Conservation (phyloP, 176 grass and related monocot genomes). For the Coix lacrymajobi region DNA sequence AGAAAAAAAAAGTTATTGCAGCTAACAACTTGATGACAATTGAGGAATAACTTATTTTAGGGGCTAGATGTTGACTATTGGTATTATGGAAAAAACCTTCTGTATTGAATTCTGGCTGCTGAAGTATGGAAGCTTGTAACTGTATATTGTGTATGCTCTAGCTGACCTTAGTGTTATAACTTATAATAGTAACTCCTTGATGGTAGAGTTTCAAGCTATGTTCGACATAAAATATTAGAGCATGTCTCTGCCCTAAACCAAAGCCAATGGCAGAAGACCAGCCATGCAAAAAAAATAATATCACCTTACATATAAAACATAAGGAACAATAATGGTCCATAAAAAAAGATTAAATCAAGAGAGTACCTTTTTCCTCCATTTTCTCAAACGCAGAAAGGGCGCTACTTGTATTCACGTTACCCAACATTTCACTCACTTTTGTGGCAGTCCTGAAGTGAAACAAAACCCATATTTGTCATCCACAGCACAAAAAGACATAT, state of each 20-base stretch:
- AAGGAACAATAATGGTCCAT: neutral
- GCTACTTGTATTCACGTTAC: slow-evolving; percentile 92
- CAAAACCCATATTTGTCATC: neutral
- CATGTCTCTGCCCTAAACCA: neutral
- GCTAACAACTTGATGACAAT: neutral
- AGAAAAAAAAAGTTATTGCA: neutral
- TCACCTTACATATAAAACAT: neutral
- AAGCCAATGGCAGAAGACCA: neutral
- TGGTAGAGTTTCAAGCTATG: neutral
- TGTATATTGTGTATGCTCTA: neutral
- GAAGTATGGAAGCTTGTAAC: neutral
- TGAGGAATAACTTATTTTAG: neutral
- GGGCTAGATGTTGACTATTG: neutral
- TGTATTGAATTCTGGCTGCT: neutral
- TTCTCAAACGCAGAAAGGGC: slow-evolving; percentile 98
- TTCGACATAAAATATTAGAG: neutral
- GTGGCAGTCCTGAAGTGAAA: slow-evolving; percentile 71
- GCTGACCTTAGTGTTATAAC: neutral
- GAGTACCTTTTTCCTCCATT: slow-evolving; percentile 98
- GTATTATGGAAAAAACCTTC: neutral
- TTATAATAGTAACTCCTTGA: neutral
- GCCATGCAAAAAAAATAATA: neutral
- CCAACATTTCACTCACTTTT: slow-evolving; percentile 99
- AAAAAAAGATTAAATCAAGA: neutral
- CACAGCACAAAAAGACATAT: neutral